Base-by-base conservation (phyloP, 768 basidiomycete genomes). In the Lactarius hengduanensis region DNA sequence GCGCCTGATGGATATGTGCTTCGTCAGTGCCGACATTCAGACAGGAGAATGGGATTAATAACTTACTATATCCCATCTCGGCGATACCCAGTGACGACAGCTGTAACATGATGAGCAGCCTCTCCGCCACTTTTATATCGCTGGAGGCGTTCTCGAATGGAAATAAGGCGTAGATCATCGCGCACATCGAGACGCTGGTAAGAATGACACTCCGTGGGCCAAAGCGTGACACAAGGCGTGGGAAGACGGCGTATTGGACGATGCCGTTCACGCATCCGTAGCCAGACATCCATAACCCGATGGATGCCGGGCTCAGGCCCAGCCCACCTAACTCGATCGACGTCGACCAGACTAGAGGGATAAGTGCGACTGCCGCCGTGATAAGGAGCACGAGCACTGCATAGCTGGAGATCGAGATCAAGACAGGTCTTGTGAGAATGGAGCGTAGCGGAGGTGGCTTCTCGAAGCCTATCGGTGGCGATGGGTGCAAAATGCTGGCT, bases 301-400 rank as follows among this genome's bases (percentile, higher is more conserved):
- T 82, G 38, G 68, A 70, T 15, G 78, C 76, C 0, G 79, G 77
- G 1, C 74, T 70, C 43, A 78, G 67, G 11, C 76, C 75, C 7
- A 80, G 75, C 3, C 80, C 50, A 4, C 50, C 50, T 7, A 53
- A 53, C 22, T 53, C 50, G 11, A 53, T 22, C 13, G 50, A 15
- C 81, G 2, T 81, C 36, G 80, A 74, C 57, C 77, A 77, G 71
- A 84, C 81, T 40, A 84, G 71, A 3, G 85, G 83, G 1, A 76
- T 43, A 16, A 86, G 74, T 20, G 78, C 78, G n/a, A 70, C 55
- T 62, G 78, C 64, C 7, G 76, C 73, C 28, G 79, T 78, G 40
- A 82, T 80, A 9, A 80, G 69, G n/a, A 85, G 78, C 18, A 76
- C 77, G n/a, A 83, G 73, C 7, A 72, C 67, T 53, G 72, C 77